Base-by-base conservation (phyloP, 805 yeast species). In the Kodamaea hsintzibuensis region DNA sequence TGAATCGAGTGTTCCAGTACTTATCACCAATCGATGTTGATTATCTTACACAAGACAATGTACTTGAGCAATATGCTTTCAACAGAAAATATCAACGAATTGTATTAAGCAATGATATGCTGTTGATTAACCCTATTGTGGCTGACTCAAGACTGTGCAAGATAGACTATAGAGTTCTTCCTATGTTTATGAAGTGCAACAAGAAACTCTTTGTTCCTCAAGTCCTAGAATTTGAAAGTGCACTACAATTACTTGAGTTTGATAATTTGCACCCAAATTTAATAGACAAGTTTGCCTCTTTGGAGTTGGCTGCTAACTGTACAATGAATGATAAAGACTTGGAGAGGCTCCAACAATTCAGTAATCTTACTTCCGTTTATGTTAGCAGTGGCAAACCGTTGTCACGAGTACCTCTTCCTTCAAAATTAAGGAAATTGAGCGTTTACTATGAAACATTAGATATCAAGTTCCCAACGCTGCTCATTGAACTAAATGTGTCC, bases 201-300 rank as follows among this genome's bases (percentile, higher is more conserved):
- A 16, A 10, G 13, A 40, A 40, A 19, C 44, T 40, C 5, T 40
- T 40, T 25, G 12, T 13, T 2, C 44, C 44, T 5, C 44, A 40
- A 3, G 19, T 33, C 7, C 13, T 44, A 3, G 47, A 44, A 18
- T 44, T 44, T 13, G 47, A 13, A 6, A 3, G 19, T 10, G 37
- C 38, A 2, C 2, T 6, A 3, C 33, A 44, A 7, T 44, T 44
- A 35, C 8, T 44, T 7, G 47, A 44, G 38, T 27, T 44, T n/a
- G 47, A 44, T 14, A 14, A n/a, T 18, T 44, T 44, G 47, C 38
- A 44, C 38, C 38, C 47, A 17, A 44, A 44, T 14, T 27, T 44
- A 16, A 17, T 44, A 2, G 19, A 25, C n/a, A 18, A 22, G 38
- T 44, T 44, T 17, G 38, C 14, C 4, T 19, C 14, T 8, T 22